phyloP scores from a whole-genome alignment of 2,329 filamentous ascomycete genomes.

The Neofusicoccum sp. region DNA sequence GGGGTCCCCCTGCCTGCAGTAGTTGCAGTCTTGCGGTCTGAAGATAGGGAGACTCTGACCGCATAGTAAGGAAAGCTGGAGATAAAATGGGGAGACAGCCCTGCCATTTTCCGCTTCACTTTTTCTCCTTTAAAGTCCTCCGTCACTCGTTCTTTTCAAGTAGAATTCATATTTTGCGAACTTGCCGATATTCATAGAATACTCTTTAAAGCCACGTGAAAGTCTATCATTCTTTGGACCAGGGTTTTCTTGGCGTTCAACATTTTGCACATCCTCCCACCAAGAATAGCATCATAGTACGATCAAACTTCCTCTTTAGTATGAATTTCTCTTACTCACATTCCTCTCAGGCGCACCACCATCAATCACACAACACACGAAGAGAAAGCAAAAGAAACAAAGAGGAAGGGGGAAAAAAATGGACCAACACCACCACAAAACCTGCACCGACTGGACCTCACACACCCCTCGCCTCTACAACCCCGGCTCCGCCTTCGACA shows the following conservation, averaged over 20 bases:
- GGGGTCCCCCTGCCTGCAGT: neutral
- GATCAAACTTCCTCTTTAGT: too few relatives aligned
- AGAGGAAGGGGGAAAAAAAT: neutral
- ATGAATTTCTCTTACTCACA: too few relatives aligned
- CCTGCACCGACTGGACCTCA: constrained; percentile 5
- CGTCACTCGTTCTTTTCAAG: neutral
- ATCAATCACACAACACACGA: too few relatives aligned
- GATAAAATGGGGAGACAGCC: neutral
- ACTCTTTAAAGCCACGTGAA: too few relatives aligned
- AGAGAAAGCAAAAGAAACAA: neutral
- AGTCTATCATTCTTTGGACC: too few relatives aligned
- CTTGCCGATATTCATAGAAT: neutral
- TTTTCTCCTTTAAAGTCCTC: neutral
- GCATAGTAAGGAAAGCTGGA: neutral
- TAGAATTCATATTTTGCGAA: neutral
- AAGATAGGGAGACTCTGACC: constrained; percentile 5
- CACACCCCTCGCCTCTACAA: constrained; percentile 1
- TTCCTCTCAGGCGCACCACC: too few relatives aligned
- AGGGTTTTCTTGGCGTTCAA: too few relatives aligned
- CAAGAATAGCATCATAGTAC: too few relatives aligned
- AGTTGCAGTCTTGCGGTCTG: constrained; percentile 10
- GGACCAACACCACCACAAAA: neutral
- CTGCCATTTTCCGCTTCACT: neutral
- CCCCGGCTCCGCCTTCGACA: neutral
- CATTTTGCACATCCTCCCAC: too few relatives aligned